phyloP scores from a whole-genome alignment of 306 rosid species.

The Quercus alba region DNA sequence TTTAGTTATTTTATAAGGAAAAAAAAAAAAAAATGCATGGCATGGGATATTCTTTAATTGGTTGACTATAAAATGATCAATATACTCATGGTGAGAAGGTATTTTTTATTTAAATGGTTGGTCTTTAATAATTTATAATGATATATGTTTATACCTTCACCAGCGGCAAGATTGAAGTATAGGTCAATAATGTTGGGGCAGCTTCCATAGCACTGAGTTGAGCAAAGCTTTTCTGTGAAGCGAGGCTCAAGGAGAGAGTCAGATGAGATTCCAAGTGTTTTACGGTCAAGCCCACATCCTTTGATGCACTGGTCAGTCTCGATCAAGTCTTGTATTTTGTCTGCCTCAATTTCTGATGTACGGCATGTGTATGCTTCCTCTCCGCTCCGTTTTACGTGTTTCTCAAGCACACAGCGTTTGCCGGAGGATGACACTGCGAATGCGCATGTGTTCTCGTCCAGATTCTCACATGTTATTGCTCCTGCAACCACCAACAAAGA shows the following conservation, averaged over 20 bases:
- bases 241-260: conserved; percentile 63
- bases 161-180: conserved; percentile 85
- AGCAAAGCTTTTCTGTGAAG: conserved; percentile 65
- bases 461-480: conserved; percentile 55
- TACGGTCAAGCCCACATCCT: conserved; percentile 69
- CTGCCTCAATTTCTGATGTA: conserved; percentile 72
- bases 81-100: too few relatives aligned
- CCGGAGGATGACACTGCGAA: conserved; percentile 66
- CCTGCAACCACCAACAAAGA: conserved; percentile 17
- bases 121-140: not conserved
- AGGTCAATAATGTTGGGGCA: conserved; percentile 78
- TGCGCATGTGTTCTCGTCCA: conserved; percentile 52
- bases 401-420: conserved; percentile 82
- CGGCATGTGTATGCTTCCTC: conserved; percentile 69
- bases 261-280: conserved; percentile 67
- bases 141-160: conserved; percentile 52
- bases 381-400: conserved; percentile 54
- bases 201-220: conserved; percentile 52
- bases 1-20: too few relatives aligned
- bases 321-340: conserved; percentile 52
- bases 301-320: conserved; percentile 63
- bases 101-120: too few relatives aligned
- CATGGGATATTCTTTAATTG: too few relatives aligned
- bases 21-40: too few relatives aligned
- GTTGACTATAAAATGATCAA: not conserved